These are phyloP conservation scores for Ophiostoma ulmi DNA, from an alignment of 2,329 filamentous ascomycete species.

Conservation along the genomic window DNA sequence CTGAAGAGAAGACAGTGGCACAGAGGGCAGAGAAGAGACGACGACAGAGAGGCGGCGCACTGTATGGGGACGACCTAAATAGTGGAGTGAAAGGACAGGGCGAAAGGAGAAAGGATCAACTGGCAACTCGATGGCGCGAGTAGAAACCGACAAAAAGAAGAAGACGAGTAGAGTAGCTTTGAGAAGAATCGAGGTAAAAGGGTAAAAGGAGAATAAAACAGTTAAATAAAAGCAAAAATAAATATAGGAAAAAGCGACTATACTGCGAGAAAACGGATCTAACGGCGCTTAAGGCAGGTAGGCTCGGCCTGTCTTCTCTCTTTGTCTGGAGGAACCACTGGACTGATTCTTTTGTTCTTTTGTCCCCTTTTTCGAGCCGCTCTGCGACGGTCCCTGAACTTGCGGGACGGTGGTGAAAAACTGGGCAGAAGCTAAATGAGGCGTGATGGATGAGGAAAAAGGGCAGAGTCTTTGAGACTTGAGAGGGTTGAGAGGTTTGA, in stretches of 20 bases:
- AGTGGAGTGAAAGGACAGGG: background rate
- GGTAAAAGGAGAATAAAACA: background rate
- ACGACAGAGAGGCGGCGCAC: background rate
- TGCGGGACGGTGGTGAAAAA: slow-evolving; percentile 14
- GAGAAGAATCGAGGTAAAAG: background rate
- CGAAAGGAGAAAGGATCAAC: slow-evolving; percentile 8
- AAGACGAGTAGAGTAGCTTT: background rate
- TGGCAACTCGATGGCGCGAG: background rate
- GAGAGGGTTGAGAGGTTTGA: background rate
- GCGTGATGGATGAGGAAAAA: background rate
- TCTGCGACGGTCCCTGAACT: slow-evolving; percentile 4
- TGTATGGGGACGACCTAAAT: background rate
- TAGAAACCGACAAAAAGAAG: background rate
- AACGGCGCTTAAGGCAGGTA: background rate
- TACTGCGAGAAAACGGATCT: background rate
- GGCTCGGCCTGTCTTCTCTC: background rate
- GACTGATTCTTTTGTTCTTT: background rate
- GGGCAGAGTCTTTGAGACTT: background rate
- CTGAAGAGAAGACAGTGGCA: background rate
- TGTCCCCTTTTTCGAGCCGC: background rate
- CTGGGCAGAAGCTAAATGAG: slow-evolving; percentile 12
- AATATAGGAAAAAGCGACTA: background rate
- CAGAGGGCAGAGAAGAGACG: background rate
- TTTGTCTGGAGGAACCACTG: background rate
- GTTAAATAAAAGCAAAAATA: background rate